Evolutionary conservation across 1,139 yeast species (phyloP).

Genomic region (Candida sanyaensis): DNA sequence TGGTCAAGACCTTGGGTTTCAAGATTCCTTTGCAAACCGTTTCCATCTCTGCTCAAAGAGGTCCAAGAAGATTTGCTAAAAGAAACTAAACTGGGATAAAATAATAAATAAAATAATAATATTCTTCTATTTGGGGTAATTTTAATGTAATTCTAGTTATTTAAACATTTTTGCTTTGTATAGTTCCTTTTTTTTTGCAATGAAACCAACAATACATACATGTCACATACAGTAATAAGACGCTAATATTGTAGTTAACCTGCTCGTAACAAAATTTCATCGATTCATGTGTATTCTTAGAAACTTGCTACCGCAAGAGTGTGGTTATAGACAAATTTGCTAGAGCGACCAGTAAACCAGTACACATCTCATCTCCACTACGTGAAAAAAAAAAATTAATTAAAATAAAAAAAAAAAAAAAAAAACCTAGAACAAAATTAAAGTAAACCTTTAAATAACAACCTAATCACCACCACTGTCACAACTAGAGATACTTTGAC

Average conservation of each 20-base stretch:
- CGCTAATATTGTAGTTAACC: too few relatives aligned
- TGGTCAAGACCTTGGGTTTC: conserved; percentile 96
- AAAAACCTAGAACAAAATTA: background rate
- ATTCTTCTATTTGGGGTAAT: conserved; percentile 3
- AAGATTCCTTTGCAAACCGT: conserved; percentile 90
- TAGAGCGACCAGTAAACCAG: too few relatives aligned
- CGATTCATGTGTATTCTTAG: too few relatives aligned
- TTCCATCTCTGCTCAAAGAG: conserved; percentile 91
- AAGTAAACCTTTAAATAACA: background rate
- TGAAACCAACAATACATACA: background rate
- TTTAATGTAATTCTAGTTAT: conserved; percentile 7
- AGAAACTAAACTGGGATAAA: conserved; percentile 58
- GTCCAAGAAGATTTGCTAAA: conserved; percentile 94
- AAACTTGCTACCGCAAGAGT: too few relatives aligned
- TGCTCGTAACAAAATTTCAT: too few relatives aligned
- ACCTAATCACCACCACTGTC: conserved; percentile 2
- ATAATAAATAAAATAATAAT: background rate
- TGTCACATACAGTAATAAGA: background rate
- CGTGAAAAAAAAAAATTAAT: too few relatives aligned
- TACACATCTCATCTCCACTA: too few relatives aligned
- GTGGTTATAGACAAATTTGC: too few relatives aligned
- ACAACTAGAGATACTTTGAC: background rate
- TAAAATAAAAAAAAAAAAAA: too few relatives aligned
- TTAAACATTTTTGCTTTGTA: conserved; percentile 3
- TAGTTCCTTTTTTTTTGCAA: conserved; percentile 1